A percentile compares a stretch with the other conserved stretches of the same genome.
Evolutionary conservation across 2,329 filamentous ascomycete genomes (phyloP).

Genomic region (Paecilomyces niveus): DNA sequence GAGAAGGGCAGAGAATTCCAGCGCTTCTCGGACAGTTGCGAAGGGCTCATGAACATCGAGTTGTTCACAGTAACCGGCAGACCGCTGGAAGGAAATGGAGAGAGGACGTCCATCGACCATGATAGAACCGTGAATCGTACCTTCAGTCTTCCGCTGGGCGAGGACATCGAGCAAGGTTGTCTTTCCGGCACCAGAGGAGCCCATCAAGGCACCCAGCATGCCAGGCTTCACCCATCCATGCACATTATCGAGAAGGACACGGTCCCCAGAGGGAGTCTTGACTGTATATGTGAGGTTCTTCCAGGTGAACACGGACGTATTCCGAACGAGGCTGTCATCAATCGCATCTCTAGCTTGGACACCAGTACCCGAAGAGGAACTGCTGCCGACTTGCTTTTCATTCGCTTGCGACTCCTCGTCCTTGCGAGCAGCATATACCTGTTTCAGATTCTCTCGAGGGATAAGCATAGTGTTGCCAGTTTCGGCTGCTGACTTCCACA

Average conservation of each 20-base stretch:
- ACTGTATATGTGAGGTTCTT: constrained; percentile 66
- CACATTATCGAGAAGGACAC: constrained; percentile 58
- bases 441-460: constrained; percentile 51
- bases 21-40: constrained; percentile 57
- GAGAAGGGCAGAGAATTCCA: constrained; percentile 59
- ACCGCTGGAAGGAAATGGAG: constrained; percentile 56
- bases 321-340: constrained; percentile 47
- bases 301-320: constrained; percentile 67
- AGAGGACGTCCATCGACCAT: constrained; percentile 58
- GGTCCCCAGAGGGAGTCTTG: constrained; percentile 48
- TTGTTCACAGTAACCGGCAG: constrained; percentile 63
- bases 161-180: constrained; percentile 66
- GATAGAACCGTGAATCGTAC: constrained; percentile 57
- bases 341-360: constrained; percentile 15
- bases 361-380: constrained; percentile 4
- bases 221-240: constrained; percentile 73
- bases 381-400: constrained; percentile 13
- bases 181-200: constrained; percentile 72
- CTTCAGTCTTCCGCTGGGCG: constrained; percentile 61
- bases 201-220: constrained; percentile 69
- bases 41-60: constrained; percentile 62
- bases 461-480: constrained; percentile 52
- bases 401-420: constrained; percentile 46
- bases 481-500: constrained; percentile 50
- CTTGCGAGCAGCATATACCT: constrained; percentile 19